phyloP scores from a whole-genome alignment of 495 filamentous ascomycete genomes.

The Xylaria intraflava region DNA sequence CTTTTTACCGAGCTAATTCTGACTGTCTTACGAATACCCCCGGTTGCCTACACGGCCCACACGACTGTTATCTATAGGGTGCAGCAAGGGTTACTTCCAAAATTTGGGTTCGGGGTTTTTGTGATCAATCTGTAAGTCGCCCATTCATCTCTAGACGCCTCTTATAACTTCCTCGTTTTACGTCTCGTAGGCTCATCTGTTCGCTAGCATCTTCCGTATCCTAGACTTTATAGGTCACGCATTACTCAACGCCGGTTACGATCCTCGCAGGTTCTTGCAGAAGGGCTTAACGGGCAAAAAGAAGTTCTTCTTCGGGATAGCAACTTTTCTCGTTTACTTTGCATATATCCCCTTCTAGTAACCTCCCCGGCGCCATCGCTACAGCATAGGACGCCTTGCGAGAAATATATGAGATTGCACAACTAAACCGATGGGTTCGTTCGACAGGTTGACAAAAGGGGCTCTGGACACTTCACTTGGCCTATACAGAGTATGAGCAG shows the following conservation, averaged over 20 bases:
- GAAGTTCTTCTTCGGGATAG: conserved; percentile 25
- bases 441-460: not conserved
- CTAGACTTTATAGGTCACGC: conserved; percentile 25
- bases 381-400: not conserved
- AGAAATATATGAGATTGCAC: not conserved
- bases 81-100: conserved; percentile 18
- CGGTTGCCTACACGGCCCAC: conserved; percentile 26
- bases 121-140: conserved; percentile 27
- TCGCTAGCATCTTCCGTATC: conserved; percentile 22
- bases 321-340: conserved; percentile 29
- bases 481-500: not conserved
- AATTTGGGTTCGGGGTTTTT: conserved; percentile 26
- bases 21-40: conserved; percentile 26
- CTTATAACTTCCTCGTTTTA: not conserved
- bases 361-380: not conserved
- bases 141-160: not conserved
- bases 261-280: conserved; percentile 25
- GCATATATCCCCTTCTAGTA: conserved; percentile 29
- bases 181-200: conserved; percentile 1
- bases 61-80: conserved; percentile 19
- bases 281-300: conserved; percentile 16
- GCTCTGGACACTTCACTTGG: not conserved
- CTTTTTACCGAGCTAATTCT: conserved; percentile 22
- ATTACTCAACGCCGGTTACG: conserved; percentile 26
- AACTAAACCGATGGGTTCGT: not conserved